These are phyloP conservation scores for Pyrus bretschneideri DNA, from an alignment of 306 rosid species.

Conservation along the genomic window DNA sequence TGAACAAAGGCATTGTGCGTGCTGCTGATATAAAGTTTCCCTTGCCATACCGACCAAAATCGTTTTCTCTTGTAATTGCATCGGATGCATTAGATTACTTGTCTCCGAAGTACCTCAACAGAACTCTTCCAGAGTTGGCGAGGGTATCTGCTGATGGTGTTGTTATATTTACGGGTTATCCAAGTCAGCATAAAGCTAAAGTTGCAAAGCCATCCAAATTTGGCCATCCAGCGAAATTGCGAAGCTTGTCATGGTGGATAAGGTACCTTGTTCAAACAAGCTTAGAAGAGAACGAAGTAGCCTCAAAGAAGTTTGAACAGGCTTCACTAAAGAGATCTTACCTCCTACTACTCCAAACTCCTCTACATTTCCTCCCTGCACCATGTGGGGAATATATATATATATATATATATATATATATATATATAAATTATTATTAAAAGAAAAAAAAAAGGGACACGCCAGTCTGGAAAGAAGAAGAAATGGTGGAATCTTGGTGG, in stretches of 20 bases:
- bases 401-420: too few relatives aligned
- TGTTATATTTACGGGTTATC: constrained; percentile 77
- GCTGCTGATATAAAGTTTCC: constrained; percentile 80
- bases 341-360: not conserved
- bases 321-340: constrained; percentile 71
- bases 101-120: constrained; percentile 84
- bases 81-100: constrained; percentile 93
- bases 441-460: too few relatives aligned
- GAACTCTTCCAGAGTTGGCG: constrained; percentile 77
- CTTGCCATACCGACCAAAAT: constrained; percentile 70
- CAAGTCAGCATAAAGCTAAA: constrained; percentile 67
- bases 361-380: too few relatives aligned
- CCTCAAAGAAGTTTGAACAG: constrained; percentile 81
- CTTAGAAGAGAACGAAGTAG: constrained; percentile 84
- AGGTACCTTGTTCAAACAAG: constrained; percentile 67
- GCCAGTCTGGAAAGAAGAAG: too few relatives aligned
- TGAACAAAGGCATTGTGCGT: constrained; percentile 76
- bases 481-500: too few relatives aligned
- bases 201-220: constrained; percentile 77
- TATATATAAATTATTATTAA: too few relatives aligned
- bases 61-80: constrained; percentile 72
- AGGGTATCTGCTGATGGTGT: constrained; percentile 81
- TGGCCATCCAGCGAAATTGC: constrained; percentile 96
- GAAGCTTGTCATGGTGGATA: constrained; percentile 98
- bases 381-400: too few relatives aligned